Base-by-base conservation (phyloP, 192 early-diverging fungal species). In the Coemansia sp. region DNA sequence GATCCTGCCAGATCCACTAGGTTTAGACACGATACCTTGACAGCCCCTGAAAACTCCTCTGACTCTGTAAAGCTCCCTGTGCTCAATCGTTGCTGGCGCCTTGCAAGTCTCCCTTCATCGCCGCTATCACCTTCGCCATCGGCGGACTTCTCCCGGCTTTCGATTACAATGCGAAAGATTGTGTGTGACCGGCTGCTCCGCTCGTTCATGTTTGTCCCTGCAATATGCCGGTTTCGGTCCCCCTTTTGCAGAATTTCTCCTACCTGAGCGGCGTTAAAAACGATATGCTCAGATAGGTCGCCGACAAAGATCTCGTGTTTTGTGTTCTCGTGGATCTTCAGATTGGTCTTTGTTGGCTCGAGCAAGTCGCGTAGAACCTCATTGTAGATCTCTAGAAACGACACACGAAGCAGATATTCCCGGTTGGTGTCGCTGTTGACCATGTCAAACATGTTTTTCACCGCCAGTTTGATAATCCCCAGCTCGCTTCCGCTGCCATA, bases 331-430 rank as follows among this genome's bases (percentile, higher is more conserved):
- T 93, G 90, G 66, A 99, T 98, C 68, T 88, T 85, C 32, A 99
- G 77, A 62, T 98, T 88, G 51, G 76, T 81, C 49, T 88, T 91
- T 22, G 88, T 85, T 0, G 96, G 94, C 21, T 86, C 82, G 3
- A 99, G 83, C 31, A 99, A 73, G 71, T 99, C 97, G 18, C 88
- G 88, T 59, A 99, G 88, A 0, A 83, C 86, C 70, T 97, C 94
- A 76, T 97, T 97, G 79, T 99, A 99, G 38, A 99, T 98, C 73
- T 99, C 97, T 60, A 99, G 65, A 74, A 97, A 99, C 26, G 92
- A 93, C n/a, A 98, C 97, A 54, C 94, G 88, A 34, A 99, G 67
- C 24, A 98, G 73, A 61, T 91, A 99, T 73, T 95, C 92, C 14
- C 90, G 87, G 21, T 86, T 83, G 7, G 54, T 30, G 28, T 77